Evolutionary conservation across 306 rosid genomes (phyloP).

Genomic region (Lithocarpus polystachyus): DNA sequence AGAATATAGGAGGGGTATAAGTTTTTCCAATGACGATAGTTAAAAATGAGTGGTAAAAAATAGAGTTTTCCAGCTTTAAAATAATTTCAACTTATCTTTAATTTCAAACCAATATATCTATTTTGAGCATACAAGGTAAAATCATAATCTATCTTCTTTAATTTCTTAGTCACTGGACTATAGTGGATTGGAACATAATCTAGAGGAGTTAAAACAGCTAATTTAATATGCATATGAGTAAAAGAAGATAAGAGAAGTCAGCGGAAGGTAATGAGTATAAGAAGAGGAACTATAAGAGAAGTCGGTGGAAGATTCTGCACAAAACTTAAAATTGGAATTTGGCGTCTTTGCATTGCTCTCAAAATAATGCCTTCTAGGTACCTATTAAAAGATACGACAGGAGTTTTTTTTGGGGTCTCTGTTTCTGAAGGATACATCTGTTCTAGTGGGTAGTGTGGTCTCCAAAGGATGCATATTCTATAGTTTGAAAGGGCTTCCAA

Average conservation of each 20-base stretch:
- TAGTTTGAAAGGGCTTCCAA: neutral
- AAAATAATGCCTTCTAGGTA: neutral
- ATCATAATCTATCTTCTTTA: neutral
- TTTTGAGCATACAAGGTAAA: too few relatives aligned
- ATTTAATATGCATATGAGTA: neutral
- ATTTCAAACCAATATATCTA: too few relatives aligned
- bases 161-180: neutral
- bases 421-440: neutral
- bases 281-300: neutral
- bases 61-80: too few relatives aligned
- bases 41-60: too few relatives aligned
- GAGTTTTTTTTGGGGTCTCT: neutral
- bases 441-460: neutral
- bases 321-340: neutral
- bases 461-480: neutral
- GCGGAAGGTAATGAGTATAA: neutral
- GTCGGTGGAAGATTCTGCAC: neutral
- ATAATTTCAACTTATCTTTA: too few relatives aligned
- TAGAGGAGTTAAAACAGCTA: neutral
- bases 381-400: neutral
- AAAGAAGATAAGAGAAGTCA: too few relatives aligned
- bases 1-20: too few relatives aligned
- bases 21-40: too few relatives aligned
- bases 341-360: neutral
- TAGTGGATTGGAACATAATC: neutral